A percentile compares a stretch with the other conserved stretches of the same genome.
phyloP scores from a whole-genome alignment of 495 filamentous ascomycete species.

The Trichocladium uniseriatum region DNA sequence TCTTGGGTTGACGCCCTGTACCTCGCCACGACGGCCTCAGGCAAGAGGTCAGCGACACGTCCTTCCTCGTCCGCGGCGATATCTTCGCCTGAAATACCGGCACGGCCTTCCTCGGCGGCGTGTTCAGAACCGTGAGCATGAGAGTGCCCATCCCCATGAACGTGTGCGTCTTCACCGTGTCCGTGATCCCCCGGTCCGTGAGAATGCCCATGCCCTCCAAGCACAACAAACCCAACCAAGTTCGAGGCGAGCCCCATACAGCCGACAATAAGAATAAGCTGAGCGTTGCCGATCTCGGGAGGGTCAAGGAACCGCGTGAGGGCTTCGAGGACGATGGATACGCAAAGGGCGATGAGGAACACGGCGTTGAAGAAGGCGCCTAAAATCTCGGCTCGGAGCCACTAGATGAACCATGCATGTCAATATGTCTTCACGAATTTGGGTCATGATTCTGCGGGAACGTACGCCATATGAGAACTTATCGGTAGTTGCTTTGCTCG shows the following conservation, averaged over 20 bases:
- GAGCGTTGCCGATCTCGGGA: slow-evolving; percentile 71
- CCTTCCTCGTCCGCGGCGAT: slow-evolving; percentile 28
- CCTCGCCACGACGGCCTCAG: slow-evolving; percentile 33
- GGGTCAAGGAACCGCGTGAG: slow-evolving; percentile 83
- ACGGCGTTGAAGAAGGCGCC: slow-evolving; percentile 94
- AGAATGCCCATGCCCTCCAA: slow-evolving; percentile 90
- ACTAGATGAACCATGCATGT: slow-evolving; percentile 37
- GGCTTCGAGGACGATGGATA: slow-evolving; percentile 93
- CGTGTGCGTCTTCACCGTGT: slow-evolving; percentile 48
- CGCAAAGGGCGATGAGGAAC: slow-evolving; percentile 88
- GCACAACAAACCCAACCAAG: slow-evolving; percentile 74
- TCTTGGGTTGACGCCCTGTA: slow-evolving; percentile 15
- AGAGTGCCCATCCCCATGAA: slow-evolving; percentile 47
- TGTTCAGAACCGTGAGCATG: slow-evolving; percentile 28
- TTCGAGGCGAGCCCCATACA: slow-evolving; percentile 82
- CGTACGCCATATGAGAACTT: slow-evolving; percentile 89
- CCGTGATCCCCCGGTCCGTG: slow-evolving; percentile 52
- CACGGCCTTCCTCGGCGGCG: slow-evolving; percentile 25
- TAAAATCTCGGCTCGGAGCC: slow-evolving; percentile 96
- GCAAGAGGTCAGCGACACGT: slow-evolving; percentile 34
- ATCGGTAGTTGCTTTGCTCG: slow-evolving; percentile 67
- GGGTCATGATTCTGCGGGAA: not conserved
- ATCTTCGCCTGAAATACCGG: slow-evolving; percentile 8
- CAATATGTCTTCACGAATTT: not conserved
- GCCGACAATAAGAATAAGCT: slow-evolving; percentile 79